These are phyloP conservation scores for Chalciporus sp. DNA, from an alignment of 1,284 basidiomycete species.

Conservation along the genomic window DNA sequence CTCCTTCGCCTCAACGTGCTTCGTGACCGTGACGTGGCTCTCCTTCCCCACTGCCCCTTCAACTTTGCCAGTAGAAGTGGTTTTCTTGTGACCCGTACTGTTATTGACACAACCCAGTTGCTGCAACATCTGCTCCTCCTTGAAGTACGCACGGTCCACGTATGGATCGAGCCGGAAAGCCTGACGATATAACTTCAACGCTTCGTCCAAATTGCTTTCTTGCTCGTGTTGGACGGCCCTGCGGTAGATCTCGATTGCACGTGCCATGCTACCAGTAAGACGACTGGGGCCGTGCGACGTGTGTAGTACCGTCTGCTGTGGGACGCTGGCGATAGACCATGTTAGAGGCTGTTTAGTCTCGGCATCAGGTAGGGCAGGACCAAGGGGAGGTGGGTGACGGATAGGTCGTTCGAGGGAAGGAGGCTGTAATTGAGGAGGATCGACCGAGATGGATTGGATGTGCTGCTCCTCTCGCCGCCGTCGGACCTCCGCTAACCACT, in stretches of 20 bases:
- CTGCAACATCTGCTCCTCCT: conserved; percentile 48
- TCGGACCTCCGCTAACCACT: conserved; percentile 74
- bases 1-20: conserved; percentile 15
- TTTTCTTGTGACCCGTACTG: conserved; percentile 22
- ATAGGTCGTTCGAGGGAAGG: conserved; percentile 1
- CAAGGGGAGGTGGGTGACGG: neutral
- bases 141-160: conserved; percentile 65
- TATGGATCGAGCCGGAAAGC: conserved; percentile 76
- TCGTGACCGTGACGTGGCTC: conserved; percentile 13
- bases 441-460: neutral
- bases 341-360: neutral
- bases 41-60: conserved; percentile 21
- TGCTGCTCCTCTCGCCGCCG: conserved; percentile 38
- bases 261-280: conserved; percentile 39
- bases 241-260: conserved; percentile 68
- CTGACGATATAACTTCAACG: conserved; percentile 72
- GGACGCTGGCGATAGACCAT: conserved; percentile 6
- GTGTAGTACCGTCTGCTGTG: conserved; percentile 8
- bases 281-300: conserved; percentile 20
- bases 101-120: conserved; percentile 25
- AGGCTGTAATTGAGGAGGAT: neutral
- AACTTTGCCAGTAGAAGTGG: conserved; percentile 2
- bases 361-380: neutral
- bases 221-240: conserved; percentile 76
- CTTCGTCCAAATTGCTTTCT: conserved; percentile 71